Evolutionary conservation across 768 basidiomycete genomes (phyloP).

Genomic region (Austroboletus festivus): DNA sequence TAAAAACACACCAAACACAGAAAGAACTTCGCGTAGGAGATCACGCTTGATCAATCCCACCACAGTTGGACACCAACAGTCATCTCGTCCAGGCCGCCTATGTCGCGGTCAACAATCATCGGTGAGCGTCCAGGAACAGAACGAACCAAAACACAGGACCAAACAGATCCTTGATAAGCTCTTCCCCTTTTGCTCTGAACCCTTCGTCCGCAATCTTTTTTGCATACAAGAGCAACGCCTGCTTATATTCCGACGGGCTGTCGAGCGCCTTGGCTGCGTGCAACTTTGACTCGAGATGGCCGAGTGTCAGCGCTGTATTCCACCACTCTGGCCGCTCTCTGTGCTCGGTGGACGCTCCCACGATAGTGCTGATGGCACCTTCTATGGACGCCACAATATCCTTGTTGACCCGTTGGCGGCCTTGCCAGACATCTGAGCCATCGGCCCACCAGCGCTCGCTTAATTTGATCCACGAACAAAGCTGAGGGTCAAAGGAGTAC

Average conservation of each 20-base stretch:
- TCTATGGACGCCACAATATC: constrained; percentile 54
- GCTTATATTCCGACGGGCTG: constrained; percentile 82
- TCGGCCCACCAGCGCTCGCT: constrained; percentile 83
- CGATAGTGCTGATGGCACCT: constrained; percentile 51
- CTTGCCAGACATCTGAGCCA: constrained; percentile 82
- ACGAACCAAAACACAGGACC: constrained; percentile 89
- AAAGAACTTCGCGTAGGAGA: constrained; percentile 74
- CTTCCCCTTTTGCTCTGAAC: constrained; percentile 84
- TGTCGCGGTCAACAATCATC: constrained; percentile 1
- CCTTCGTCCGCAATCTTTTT: constrained; percentile 88
- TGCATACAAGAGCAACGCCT: constrained; percentile 71
- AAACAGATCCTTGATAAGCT: constrained; percentile 84
- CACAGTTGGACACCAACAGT: constrained; percentile 64
- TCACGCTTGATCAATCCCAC: constrained; percentile 78
- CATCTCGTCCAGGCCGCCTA: constrained; percentile 67
- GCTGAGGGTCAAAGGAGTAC: constrained; percentile 71
- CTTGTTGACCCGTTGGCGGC: constrained; percentile 53
- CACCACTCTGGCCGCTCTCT: constrained; percentile 72
- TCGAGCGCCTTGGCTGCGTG: constrained; percentile 72
- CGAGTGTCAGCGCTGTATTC: constrained; percentile 77
- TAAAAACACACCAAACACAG: constrained; percentile 65
- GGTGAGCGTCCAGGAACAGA: not conserved
- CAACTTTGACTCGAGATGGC: constrained; percentile 83
- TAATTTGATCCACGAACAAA: constrained; percentile 71
- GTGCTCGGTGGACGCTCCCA: constrained; percentile 33